Base-by-base conservation (phyloP, 345 rosid genomes). In the Euphorbia pulcherrima region DNA sequence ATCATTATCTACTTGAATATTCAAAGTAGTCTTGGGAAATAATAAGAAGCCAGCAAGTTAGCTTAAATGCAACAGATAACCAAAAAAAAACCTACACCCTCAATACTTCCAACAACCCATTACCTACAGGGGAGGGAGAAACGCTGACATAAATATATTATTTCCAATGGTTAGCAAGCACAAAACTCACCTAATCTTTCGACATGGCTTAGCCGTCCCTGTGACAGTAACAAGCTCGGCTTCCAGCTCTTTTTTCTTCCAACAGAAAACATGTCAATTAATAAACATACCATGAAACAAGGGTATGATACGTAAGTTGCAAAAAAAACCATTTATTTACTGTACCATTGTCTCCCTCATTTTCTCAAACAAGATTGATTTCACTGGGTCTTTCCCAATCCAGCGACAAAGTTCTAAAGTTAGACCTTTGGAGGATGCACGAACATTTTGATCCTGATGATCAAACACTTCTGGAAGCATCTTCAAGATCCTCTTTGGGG, bases 321-420 rank as follows among this genome's bases (percentile, higher is more conserved):
- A 24, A 20, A 71, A 69, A 68, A 40, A 24, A 6, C 23, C 8
- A 39, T 27, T 24, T 28, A 48, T 64, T 68, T 29, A 61, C 20
- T 69, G 48, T 95, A 95, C 99, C 99, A 95, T 95, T 24, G 99
- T 90, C 68, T 95, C 99, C 75, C 99, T 86, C 98, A 95, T 95
- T 83, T 95, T 95, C 86, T 95, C 98, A 79, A 95, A 88, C 82
- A 92, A 80, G 69, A 95, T 90, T 60, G 97, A 90, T 71, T 95
- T 95, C 27, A 95, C 96, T 70, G 98, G 96, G 57, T 95, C 99
- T 78, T 90, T 95, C 70, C 99, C 99, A 79, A 95, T 92, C 99
- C 99, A 95, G 29, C 98, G 98, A 74, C 99, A 95, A 69, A 95
- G 98, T 78, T 95, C 97, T 62, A 95, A 85, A 47, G 99, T 95